phyloP scores from a whole-genome alignment of 257 asterid genomes.

The Plantago ovata region DNA sequence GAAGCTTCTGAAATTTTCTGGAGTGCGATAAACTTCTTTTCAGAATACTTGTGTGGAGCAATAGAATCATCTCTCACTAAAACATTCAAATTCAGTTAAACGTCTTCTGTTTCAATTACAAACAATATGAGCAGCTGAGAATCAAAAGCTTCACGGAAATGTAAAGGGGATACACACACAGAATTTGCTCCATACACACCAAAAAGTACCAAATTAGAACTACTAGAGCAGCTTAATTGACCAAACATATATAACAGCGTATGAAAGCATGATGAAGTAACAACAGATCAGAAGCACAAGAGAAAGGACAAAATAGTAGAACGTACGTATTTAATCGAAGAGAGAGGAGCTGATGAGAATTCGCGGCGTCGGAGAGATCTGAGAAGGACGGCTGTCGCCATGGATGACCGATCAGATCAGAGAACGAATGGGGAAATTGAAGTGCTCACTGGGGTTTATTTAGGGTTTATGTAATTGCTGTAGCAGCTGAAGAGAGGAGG shows the following conservation, averaged over 20 bases:
- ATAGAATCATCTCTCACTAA: no score
- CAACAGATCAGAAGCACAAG: neutral
- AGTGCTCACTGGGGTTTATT: neutral
- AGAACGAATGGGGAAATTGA: neutral
- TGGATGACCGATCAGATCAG: neutral
- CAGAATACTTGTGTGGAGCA: no score
- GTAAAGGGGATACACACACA: no score
- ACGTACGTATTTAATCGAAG: conserved; percentile 44
- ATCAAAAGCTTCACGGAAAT: no score
- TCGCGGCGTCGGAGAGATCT: conserved; percentile 65
- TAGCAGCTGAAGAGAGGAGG: no score
- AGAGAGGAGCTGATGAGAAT: conserved; percentile 37
- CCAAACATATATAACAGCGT: neutral
- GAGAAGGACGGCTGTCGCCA: conserved; percentile 61
- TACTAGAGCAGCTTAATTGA: neutral
- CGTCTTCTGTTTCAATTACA: no score
- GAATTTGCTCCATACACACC: no score
- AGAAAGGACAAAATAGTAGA: neutral
- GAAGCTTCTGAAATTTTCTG: no score
- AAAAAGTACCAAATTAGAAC: neutral
- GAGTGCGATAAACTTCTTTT: no score
- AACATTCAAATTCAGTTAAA: no score
- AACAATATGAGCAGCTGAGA: no score
- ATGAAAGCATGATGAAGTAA: no score
- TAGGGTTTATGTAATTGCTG: neutral